Evolutionary conservation across 495 filamentous ascomycete species (phyloP), one percentile per base, ranked within the genome.

Genomic region (Corynascus novoguineensis): DNA sequence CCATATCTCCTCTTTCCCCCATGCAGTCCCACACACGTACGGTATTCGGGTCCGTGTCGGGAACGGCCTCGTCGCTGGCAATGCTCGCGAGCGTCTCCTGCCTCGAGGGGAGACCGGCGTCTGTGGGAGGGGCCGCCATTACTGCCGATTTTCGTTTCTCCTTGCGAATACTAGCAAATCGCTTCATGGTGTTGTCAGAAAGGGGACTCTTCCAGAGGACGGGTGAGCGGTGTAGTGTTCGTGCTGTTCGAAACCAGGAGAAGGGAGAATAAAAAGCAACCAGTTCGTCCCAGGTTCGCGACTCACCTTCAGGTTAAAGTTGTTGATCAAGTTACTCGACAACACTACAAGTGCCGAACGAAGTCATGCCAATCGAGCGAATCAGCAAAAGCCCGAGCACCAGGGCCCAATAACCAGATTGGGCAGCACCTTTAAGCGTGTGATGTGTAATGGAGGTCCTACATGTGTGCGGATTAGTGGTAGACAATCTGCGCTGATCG

Each of bases 31-130:
- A n/a, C n/a, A 5, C 28, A 75, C 80, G 66, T 64, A 91, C 87
- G 73, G 86, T 83, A 68, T 78, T 90, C 66, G 87, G 88, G 67
- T 95, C 89, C 41, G 83, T 81, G n/a, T 85, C 80, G 1, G 88
- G 86, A 50, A 93, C 79, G 10, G 86, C 87, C 59, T 79, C 75
- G 17, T 78, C 79, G 69, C 75, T 78, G 58, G 79, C 54, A 57
- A 70, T 70, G 61, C 81, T 81, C 56, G 64, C 63, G 47, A 78
- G 67, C 14, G 84, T 84, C 15, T 64, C 72, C 55, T 85, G 78
- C 57, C 86, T 77, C 53, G 80, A 65, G 55, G 55, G 5, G 19
- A 47, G 2, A 31, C 55, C 14, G 55, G 6, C 1, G n/a, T 22
- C 28, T 37, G 31, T 0, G 25, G 35, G n/a, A n/a, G n/a, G n/a